Conservation (phyloP, 1,139 yeast genomes). For the Wickerhamiella infanticola region DNA sequence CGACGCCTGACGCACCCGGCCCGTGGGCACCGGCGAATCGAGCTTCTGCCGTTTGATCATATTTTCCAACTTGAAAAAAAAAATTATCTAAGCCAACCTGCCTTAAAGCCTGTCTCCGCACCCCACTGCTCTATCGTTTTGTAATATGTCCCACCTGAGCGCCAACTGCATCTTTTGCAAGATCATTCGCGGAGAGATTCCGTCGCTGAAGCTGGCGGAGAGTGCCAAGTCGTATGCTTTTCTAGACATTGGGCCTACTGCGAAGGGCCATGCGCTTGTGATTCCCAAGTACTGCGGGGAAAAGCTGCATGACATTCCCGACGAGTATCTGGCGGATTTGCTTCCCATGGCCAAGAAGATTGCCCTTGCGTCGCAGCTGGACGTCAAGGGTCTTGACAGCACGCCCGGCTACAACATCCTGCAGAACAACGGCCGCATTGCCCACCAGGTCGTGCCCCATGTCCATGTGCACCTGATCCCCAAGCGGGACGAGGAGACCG, state of each 20-base stretch:
- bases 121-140: background rate
- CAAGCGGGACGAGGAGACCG: constrained; percentile 49
- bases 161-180: constrained; percentile 72
- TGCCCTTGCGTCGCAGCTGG: constrained; percentile 50
- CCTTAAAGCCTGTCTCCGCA: background rate
- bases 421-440: constrained; percentile 86
- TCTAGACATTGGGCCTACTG: constrained; percentile 82
- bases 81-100: constrained; percentile 1
- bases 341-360: constrained; percentile 78
- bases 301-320: constrained; percentile 79
- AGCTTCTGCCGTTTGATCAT: constrained; percentile 3
- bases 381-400: constrained; percentile 49
- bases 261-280: constrained; percentile 73
- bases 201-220: constrained; percentile 75
- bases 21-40: background rate
- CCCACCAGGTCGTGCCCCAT: constrained; percentile 89
- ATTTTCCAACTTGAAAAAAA: background rate
- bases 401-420: constrained; percentile 64
- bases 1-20: background rate
- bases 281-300: constrained; percentile 92
- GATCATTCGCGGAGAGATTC: constrained; percentile 75
- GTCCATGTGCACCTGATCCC: constrained; percentile 96
- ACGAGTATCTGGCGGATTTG: constrained; percentile 69
- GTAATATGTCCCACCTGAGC: constrained; percentile 6
- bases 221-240: constrained; percentile 68